phyloP scores from a whole-genome alignment of 257 asterid genomes.

The Verbena officinalis region DNA sequence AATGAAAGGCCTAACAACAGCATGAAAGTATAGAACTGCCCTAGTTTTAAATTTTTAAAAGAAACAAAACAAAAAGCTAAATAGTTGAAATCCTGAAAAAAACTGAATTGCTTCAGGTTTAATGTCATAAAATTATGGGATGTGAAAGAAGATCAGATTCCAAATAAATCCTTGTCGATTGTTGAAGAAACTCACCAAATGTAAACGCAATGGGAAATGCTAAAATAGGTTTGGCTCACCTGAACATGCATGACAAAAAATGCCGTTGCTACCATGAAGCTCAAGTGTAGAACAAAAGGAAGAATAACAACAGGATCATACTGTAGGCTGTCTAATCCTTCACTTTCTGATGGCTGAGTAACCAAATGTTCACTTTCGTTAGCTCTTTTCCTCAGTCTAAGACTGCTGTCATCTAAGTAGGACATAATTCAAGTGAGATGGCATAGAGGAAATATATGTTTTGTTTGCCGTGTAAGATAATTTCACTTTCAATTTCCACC shows the following conservation, averaged over 20 bases:
- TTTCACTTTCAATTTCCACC: no score
- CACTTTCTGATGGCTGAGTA: constrained; percentile 36
- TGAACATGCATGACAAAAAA: constrained; percentile 91
- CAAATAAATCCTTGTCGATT: no score
- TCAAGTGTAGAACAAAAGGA: constrained; percentile 79
- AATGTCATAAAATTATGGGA: no score
- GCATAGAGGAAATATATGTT: no score
- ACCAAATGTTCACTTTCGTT: constrained; percentile 32
- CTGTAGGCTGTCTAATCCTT: constrained; percentile 29
- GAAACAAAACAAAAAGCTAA: no score
- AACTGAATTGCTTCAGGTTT: no score
- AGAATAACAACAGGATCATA: constrained; percentile 55
- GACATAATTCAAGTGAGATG: constrained; percentile 30
- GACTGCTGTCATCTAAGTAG: constrained; percentile 41
- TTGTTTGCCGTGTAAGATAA: no score
- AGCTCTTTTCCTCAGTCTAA: constrained; percentile 53
- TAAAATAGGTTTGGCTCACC: constrained; percentile 41
- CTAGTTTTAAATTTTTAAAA: no score
- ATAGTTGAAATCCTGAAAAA: no score
- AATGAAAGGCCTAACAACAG: no score
- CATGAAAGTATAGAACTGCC: no score
- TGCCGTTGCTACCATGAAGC: constrained; percentile 83
- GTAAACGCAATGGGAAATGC: not conserved
- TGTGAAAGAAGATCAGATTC: no score
- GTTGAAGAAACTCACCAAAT: not conserved